Percentiles rank a stretch among this genome's conserved stretches.
phyloP scores from a whole-genome alignment of 2,329 filamentous ascomycete species.

The Coniochaeta sp. region DNA sequence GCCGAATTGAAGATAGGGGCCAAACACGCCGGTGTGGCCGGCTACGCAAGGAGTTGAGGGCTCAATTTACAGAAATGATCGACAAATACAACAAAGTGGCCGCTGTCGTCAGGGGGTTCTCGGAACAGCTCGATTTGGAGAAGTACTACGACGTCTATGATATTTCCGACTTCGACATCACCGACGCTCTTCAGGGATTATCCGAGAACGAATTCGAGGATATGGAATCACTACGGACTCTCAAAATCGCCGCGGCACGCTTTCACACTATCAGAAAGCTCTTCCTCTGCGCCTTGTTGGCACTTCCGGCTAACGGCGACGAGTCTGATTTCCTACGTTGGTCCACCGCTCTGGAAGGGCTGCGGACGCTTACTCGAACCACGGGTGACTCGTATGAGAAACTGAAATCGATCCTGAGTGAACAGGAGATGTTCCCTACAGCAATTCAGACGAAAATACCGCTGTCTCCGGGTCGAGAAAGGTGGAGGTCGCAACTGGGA shows the following conservation, averaged over 20 bases:
- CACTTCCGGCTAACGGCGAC: slow-evolving; percentile 75
- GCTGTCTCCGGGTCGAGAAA: slow-evolving; percentile 68
- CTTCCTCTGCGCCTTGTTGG: slow-evolving; percentile 80
- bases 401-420: slow-evolving; percentile 62
- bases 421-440: slow-evolving; percentile 54
- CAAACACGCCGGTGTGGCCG: slow-evolving; percentile 74
- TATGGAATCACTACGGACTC: slow-evolving; percentile 64
- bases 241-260: slow-evolving; percentile 76
- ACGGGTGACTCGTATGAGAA: slow-evolving; percentile 57
- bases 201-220: slow-evolving; percentile 66
- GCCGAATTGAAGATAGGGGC: slow-evolving; percentile 75
- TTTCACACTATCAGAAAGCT: slow-evolving; percentile 77
- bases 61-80: slow-evolving; percentile 62
- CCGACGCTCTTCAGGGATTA: slow-evolving; percentile 60
- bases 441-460: slow-evolving; percentile 54
- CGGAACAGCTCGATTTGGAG: slow-evolving; percentile 75
- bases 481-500: slow-evolving; percentile 78
- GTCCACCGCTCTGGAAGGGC: slow-evolving; percentile 69
- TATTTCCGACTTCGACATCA: slow-evolving; percentile 64
- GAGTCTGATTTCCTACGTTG: slow-evolving; percentile 71
- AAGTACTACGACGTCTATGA: slow-evolving; percentile 91
- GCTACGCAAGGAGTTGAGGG: slow-evolving; percentile 68
- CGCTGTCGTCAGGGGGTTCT: slow-evolving; percentile 60
- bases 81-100: slow-evolving; percentile 66
- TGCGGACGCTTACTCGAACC: slow-evolving; percentile 56